Conservation (phyloP, 2,329 filamentous ascomycete species). For the Xylaria sp. region DNA sequence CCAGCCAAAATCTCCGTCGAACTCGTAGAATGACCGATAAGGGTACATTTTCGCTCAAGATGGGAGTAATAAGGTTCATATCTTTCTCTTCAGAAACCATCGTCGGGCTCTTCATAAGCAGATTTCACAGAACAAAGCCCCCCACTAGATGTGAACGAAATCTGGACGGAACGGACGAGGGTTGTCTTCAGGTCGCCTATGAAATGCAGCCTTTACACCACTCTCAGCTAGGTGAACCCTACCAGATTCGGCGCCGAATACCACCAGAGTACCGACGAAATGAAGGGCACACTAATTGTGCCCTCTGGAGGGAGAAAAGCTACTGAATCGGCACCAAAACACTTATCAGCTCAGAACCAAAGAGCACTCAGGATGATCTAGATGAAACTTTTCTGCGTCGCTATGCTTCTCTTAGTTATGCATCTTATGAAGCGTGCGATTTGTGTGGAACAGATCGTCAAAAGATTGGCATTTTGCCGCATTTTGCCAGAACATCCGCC, state of each 20-base stretch:
- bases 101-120: neutral
- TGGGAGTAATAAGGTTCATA: neutral
- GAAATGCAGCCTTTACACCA: neutral
- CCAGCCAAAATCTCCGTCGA: neutral
- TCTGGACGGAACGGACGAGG: neutral
- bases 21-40: neutral
- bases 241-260: neutral
- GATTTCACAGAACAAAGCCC: neutral
- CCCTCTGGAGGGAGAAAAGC: neutral
- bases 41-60: neutral
- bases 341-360: neutral
- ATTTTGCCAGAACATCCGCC: constrained; percentile 16
- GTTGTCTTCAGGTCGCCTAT: neutral
- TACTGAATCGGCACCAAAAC: neutral
- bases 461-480: constrained; percentile 17
- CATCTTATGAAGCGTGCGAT: too few species aligned
- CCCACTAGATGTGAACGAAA: too few species aligned
- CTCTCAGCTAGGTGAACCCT: neutral
- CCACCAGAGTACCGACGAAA: neutral
- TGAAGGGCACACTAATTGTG: neutral
- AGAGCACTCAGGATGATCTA: neutral
- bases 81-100: neutral
- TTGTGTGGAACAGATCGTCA: neutral
- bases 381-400: neutral
- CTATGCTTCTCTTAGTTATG: too few species aligned